These are phyloP conservation scores for Aegilops bicornis DNA, from an alignment of 176 grass and related monocot species.

Conservation along the genomic window DNA sequence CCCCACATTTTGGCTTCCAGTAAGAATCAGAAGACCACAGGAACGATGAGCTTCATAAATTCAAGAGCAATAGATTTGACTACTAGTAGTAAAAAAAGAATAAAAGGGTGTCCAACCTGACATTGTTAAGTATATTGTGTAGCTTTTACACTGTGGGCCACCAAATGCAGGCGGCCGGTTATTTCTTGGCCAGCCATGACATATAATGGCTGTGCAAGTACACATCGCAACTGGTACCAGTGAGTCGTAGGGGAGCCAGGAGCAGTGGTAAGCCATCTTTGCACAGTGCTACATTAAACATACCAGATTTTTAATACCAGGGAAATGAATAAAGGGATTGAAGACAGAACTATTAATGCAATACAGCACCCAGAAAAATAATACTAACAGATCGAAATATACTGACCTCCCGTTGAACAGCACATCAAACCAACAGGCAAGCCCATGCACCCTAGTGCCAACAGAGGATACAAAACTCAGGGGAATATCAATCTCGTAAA, in stretches of 20 bases:
- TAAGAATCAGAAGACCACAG: slow-evolving; percentile 20
- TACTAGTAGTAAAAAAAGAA: background rate
- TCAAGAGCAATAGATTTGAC: slow-evolving; percentile 4
- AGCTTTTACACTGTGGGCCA: slow-evolving; percentile 89
- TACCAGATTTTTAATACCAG: slow-evolving; percentile 16
- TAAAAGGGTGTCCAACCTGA: slow-evolving; percentile 56
- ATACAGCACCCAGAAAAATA: slow-evolving; percentile 13
- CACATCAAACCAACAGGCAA: slow-evolving; percentile 99
- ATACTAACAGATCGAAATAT: background rate
- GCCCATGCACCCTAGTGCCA: slow-evolving; percentile 95
- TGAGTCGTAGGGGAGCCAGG: slow-evolving; percentile 95
- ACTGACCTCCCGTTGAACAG: slow-evolving; percentile 89
- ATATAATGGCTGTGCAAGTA: slow-evolving; percentile 89
- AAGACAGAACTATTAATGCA: slow-evolving; percentile 1
- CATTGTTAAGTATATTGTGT: slow-evolving; percentile 89
- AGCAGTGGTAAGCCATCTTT: slow-evolving; percentile 94
- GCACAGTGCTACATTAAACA: slow-evolving; percentile 66
- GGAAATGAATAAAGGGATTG: slow-evolving; percentile 22
- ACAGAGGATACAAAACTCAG: slow-evolving; percentile 78
- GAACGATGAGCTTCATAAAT: slow-evolving; percentile 18
- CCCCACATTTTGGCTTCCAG: slow-evolving; percentile 97
- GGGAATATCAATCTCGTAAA: slow-evolving; percentile 95
- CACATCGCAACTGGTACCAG: slow-evolving; percentile 97
- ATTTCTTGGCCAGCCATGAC: slow-evolving; percentile 99
- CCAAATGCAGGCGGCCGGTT: slow-evolving; percentile 79